Conservation (phyloP, 345 rosid genomes). For the Cardamine chenopodiifolia region DNA sequence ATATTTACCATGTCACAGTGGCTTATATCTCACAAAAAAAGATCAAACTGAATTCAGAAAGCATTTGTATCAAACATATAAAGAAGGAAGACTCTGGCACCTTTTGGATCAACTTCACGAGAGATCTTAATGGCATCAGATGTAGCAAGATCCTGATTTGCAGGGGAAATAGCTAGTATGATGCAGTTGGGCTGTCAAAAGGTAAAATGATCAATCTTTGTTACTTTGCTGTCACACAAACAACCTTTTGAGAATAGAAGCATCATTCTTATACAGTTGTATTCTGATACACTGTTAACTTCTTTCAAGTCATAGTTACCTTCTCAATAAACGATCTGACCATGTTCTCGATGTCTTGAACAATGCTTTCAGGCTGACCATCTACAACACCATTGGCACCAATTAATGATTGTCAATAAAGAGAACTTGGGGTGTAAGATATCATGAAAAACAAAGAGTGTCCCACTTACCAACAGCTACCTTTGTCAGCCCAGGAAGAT, state of each 20-base stretch:
- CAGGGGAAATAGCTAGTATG: conserved; percentile 95
- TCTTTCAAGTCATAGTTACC: conserved; percentile 51
- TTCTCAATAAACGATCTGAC: conserved; percentile 84
- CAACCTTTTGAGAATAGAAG: neutral
- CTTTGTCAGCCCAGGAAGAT: conserved; percentile 98
- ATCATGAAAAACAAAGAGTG: conserved; percentile 6
- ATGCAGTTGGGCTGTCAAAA: conserved; percentile 88
- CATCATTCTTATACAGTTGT: neutral
- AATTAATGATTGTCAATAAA: conserved; percentile 12
- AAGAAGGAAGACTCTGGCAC: conserved; percentile 40
- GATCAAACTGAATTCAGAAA: conserved; percentile 16
- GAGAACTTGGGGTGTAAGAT: neutral
- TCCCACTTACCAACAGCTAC: conserved; percentile 79
- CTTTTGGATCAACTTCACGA: conserved; percentile 97
- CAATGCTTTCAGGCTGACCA: conserved; percentile 89
- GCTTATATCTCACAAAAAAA: neutral
- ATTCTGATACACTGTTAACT: neutral
- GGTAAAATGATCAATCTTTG: conserved; percentile 19
- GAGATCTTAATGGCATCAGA: conserved; percentile 96
- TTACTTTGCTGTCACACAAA: conserved; percentile 16
- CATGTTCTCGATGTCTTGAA: conserved; percentile 91
- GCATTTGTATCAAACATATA: neutral
- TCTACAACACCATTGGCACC: conserved; percentile 51
- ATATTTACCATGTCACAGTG: neutral
- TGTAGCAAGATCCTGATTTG: conserved; percentile 99